Evolutionary conservation across 345 rosid genomes (phyloP).

Genomic region (Populus simonii): DNA sequence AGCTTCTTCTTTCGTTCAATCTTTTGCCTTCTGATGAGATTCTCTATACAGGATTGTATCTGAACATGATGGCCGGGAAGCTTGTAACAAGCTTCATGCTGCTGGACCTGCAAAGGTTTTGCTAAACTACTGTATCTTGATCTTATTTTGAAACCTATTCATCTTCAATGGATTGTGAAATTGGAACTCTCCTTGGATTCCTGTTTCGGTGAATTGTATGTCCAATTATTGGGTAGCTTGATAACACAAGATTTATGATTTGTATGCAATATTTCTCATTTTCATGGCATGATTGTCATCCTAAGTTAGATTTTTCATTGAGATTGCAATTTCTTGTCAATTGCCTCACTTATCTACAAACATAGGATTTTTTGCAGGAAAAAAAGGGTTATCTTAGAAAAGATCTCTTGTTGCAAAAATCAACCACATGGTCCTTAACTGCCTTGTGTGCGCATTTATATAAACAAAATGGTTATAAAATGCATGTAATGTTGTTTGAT

Average conservation of each 20-base stretch:
- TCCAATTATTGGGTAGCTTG: not conserved
- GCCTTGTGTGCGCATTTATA: not conserved
- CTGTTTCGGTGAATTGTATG: not conserved
- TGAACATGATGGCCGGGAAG: constrained; percentile 84
- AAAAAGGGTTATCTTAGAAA: not conserved
- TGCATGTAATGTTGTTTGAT: not conserved
- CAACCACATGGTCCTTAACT: not conserved
- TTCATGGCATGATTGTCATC: not conserved
- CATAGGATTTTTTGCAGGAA: not conserved
- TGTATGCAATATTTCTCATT: no score
- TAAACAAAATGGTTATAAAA: not conserved
- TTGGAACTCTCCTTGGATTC: not conserved
- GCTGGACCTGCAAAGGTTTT: constrained; percentile 92
- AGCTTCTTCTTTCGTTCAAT: constrained; percentile 2
- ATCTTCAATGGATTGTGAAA: not conserved
- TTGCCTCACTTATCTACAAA: not conserved
- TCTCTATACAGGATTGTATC: constrained; percentile 57
- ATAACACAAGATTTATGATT: not conserved
- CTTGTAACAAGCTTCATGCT: constrained; percentile 85
- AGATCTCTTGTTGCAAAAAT: not conserved
- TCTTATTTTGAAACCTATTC: not conserved
- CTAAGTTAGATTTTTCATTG: not conserved
- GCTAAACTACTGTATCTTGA: not conserved
- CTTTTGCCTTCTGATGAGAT: constrained; percentile 20
- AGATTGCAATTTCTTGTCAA: not conserved